Conservation (phyloP, 148 eudicot species). For the Fagopyrum esculentum region DNA sequence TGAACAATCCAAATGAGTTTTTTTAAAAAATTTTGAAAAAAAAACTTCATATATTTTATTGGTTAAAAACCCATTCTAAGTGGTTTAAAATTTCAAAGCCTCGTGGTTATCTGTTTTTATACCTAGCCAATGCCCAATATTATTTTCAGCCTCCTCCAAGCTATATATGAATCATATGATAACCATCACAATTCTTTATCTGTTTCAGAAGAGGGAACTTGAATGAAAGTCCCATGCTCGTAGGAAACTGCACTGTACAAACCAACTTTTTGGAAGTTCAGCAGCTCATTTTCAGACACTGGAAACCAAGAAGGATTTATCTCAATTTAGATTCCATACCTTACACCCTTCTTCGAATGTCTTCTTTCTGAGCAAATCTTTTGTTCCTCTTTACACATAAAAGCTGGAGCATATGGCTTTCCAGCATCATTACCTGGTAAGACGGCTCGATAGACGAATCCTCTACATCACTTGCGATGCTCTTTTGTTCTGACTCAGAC, state of each 20-base stretch:
- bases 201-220: too few species aligned
- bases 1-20: too few species aligned
- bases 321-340: not conserved
- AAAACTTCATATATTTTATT: too few species aligned
- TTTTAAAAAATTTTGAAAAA: too few species aligned
- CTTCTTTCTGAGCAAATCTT: not conserved
- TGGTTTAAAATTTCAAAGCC: too few species aligned
- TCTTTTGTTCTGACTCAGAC: not conserved
- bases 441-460: constrained; percentile 4
- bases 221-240: not conserved
- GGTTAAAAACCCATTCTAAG: too few species aligned
- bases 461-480: not conserved
- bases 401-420: constrained; percentile 6
- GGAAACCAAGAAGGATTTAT: not conserved
- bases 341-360: not conserved
- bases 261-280: not conserved
- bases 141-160: too few species aligned
- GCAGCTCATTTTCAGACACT: not conserved
- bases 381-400: constrained; percentile 5
- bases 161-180: too few species aligned
- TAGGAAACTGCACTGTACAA: not conserved
- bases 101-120: too few species aligned
- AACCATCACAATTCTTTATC: too few species aligned
- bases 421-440: constrained; percentile 4
- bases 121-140: too few species aligned